Evolutionary conservation across 176 grass and related monocot species (phyloP), one percentile per base, ranked within the genome.

Genomic region (Rhynchospora tenuis): DNA sequence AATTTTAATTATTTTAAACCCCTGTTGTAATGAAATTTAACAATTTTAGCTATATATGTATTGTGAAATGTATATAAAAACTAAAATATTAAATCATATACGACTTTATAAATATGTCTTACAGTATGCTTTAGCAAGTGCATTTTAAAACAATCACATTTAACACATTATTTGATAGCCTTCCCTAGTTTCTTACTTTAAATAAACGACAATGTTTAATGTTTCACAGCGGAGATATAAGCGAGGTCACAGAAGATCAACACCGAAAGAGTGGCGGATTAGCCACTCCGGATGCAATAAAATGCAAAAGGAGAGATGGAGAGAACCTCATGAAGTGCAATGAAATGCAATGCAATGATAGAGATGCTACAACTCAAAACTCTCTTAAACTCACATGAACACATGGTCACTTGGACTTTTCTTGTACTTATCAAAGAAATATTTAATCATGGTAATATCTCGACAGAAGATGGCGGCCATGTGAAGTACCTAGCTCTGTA

Each of bases 391-490:
- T 81, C 93, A 95, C 93, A 94, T 94, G 84, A 64, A 92, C 93
- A 92, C 93, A 89, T 96, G 93, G 87, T 64, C 79, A 83, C 50
- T 76, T 85, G 47, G 83, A 46, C 70, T 78, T 85, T 88, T 67
- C 23, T 19, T 33, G 71, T 59, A 80, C 82, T 86, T 57, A 57
- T 28, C 2, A 46, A 78, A 14, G 15, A 6, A 43, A 54, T 65
- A 57, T 48, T 73, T 62, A 74, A 82, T 42, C 19, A 82, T 22
- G 27, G 58, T 73, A 20, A 81, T 42, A 59, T 16, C 42, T 42
- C 17, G 7, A 73, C 8, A 76, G 81, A 86, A 88, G 87, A 88
- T 92, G 90, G 90, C 45, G 83, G 87, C 85, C 93, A 96, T 96
- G 93, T 96, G 93, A 80, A 90, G 64, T 7, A 42, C 86, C 23